Percentiles rank a stretch among this genome's conserved stretches.
Conservation (phyloP, 1,284 basidiomycete species). For the Papiliotrema terrestris region DNA sequence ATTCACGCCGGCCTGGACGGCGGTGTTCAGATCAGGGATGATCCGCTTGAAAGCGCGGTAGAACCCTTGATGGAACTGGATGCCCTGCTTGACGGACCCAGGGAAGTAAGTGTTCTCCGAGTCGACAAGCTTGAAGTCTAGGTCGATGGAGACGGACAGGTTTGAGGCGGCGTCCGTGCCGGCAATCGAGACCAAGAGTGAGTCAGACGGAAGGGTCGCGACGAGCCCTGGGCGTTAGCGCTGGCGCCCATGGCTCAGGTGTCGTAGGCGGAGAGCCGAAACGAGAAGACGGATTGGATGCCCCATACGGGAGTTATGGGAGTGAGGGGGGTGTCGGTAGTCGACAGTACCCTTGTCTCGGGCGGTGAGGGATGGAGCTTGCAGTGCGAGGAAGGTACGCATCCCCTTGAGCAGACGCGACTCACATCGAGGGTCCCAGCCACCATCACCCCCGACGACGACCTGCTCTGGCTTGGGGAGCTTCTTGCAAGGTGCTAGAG, state of each 20-base stretch:
- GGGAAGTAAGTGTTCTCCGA: conserved; percentile 14
- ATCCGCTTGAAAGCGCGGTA: conserved; percentile 20
- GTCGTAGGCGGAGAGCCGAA: background rate
- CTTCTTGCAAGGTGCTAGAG: conserved; percentile 9
- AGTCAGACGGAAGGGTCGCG: conserved; percentile 2
- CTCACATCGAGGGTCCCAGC: conserved; percentile 12
- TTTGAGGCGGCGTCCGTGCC: conserved; percentile 16
- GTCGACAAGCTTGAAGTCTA: conserved; percentile 11
- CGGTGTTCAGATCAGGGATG: conserved; percentile 2
- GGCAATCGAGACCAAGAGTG: conserved; percentile 17
- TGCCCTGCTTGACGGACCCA: background rate
- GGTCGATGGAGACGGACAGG: conserved; percentile 16
- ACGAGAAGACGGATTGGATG: background rate
- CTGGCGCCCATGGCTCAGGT: background rate
- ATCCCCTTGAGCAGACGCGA: background rate
- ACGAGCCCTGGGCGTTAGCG: conserved; percentile 9
- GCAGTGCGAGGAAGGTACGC: too few relatives aligned
- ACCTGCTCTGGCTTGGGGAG: conserved; percentile 8
- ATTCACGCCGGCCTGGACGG: conserved; percentile 2
- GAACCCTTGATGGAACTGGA: conserved; percentile 23
- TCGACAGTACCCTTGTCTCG: too few relatives aligned
- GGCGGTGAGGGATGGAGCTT: too few relatives aligned
- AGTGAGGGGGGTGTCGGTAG: too few relatives aligned
- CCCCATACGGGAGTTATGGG: too few relatives aligned
- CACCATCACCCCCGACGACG: conserved; percentile 18